Evolutionary conservation across 2,329 filamentous ascomycete genomes (phyloP).

Genomic region (Bipolaris gigantea): DNA sequence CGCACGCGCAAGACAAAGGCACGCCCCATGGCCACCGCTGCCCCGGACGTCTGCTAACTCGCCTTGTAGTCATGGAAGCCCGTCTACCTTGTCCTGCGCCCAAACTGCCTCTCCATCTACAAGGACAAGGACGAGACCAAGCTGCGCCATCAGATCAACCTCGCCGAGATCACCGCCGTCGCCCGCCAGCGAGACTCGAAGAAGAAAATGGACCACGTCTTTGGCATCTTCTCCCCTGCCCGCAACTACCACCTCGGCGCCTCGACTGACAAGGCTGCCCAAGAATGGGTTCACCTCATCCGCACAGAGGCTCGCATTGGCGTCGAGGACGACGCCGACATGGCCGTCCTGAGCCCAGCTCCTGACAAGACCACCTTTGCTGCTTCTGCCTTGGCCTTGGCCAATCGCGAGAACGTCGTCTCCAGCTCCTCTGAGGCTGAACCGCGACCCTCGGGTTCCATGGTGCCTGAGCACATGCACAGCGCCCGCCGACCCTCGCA

Average conservation of each 20-base stretch:
- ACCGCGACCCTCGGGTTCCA: slow-evolving; percentile 31
- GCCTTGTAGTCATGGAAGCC: slow-evolving; percentile 78
- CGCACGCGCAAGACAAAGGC: slow-evolving; percentile 82
- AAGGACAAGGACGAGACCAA: slow-evolving; percentile 88
- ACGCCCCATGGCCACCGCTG: neutral
- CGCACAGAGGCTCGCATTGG: slow-evolving; percentile 79
- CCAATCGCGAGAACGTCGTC: slow-evolving; percentile 32
- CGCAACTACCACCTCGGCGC: slow-evolving; percentile 92
- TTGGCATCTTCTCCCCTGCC: slow-evolving; percentile 88
- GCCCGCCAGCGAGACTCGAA: slow-evolving; percentile 87
- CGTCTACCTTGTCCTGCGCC: slow-evolving; percentile 84
- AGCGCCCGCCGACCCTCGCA: slow-evolving; percentile 61
- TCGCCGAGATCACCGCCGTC: slow-evolving; percentile 89
- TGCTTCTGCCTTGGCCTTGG: slow-evolving; percentile 43
- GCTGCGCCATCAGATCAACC: slow-evolving; percentile 81
- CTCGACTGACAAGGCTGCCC: slow-evolving; percentile 69
- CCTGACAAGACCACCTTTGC: slow-evolving; percentile 54
- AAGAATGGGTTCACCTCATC: slow-evolving; percentile 84
- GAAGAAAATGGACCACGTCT: slow-evolving; percentile 81
- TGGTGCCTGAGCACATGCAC: slow-evolving; percentile 36
- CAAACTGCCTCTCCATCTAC: slow-evolving; percentile 89
- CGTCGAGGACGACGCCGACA: slow-evolving; percentile 77
- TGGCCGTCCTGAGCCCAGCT: slow-evolving; percentile 70
- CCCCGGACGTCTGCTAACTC: slow-evolving; percentile 12
- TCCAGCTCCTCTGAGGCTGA: slow-evolving; percentile 54